Percentiles rank a stretch among this genome's conserved stretches.
Conservation (phyloP, 2,329 filamentous ascomycete genomes). For the Cladosporium velox region DNA sequence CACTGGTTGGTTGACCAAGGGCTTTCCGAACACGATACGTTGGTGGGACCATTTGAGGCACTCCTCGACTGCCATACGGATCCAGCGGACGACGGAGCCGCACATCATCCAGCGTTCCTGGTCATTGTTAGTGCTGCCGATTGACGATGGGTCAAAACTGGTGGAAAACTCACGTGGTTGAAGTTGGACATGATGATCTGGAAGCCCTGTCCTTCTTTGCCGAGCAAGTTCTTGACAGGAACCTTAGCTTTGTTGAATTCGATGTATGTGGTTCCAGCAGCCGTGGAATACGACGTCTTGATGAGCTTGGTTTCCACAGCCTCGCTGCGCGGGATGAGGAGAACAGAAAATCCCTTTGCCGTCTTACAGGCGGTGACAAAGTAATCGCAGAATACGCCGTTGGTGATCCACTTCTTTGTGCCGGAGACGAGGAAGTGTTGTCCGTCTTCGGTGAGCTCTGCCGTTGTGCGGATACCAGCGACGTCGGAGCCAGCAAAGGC, state of each 20-base stretch:
- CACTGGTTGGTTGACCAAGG: slow-evolving; percentile 78
- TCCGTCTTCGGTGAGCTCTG: slow-evolving; percentile 72
- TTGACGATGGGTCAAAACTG: not conserved
- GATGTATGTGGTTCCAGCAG: slow-evolving; percentile 76
- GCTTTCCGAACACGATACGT: slow-evolving; percentile 79
- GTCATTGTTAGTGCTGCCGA: not conserved
- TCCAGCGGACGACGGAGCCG: slow-evolving; percentile 63
- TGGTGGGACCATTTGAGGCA: slow-evolving; percentile 89
- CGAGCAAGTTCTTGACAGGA: slow-evolving; percentile 73
- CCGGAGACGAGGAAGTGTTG: slow-evolving; percentile 71
- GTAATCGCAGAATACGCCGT: slow-evolving; percentile 78
- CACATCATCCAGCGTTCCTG: slow-evolving; percentile 41
- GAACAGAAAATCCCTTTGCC: slow-evolving; percentile 74
- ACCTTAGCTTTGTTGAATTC: slow-evolving; percentile 88
- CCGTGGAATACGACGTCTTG: slow-evolving; percentile 78
- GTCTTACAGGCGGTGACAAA: slow-evolving; percentile 81
- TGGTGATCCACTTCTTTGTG: slow-evolving; percentile 84
- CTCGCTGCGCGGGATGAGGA: slow-evolving; percentile 73
- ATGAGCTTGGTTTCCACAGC: slow-evolving; percentile 75
- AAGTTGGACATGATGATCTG: slow-evolving; percentile 63
- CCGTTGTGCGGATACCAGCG: slow-evolving; percentile 75
- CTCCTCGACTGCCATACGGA: slow-evolving; percentile 73
- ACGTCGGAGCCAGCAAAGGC: slow-evolving; percentile 85
- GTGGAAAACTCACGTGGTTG: slow-evolving; percentile 64
- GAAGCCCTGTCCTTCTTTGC: slow-evolving; percentile 83